Evolutionary conservation across 169 alveolate species (phyloP).

Genomic region (Miamiensis avidus): DNA sequence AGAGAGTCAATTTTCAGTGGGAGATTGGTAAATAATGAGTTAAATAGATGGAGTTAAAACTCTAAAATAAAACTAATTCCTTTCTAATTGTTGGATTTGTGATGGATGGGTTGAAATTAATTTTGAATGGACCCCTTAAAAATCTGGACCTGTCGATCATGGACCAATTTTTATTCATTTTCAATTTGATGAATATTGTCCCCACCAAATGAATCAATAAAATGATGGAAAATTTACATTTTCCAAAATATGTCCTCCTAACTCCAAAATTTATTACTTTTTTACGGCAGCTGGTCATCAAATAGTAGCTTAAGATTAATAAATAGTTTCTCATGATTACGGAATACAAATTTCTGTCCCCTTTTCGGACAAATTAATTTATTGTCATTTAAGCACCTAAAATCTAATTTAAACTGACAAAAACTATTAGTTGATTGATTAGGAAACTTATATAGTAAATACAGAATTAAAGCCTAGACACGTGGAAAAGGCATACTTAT

Average conservation of each 20-base stretch:
- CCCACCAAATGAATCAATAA: constrained; percentile 23
- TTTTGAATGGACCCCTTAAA: constrained; percentile 29
- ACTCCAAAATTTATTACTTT: constrained; percentile 27
- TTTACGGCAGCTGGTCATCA: constrained; percentile 38
- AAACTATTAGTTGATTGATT: no score
- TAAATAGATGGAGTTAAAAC: no score
- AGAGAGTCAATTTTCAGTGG: no score
- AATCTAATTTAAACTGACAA: no score
- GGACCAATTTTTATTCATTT: constrained; percentile 44
- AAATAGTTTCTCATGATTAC: no score
- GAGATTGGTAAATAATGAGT: neutral
- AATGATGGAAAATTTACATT: constrained; percentile 21
- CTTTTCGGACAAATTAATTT: no score
- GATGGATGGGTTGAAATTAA: constrained; percentile 45
- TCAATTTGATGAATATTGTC: constrained; percentile 41
- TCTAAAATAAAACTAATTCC: no score
- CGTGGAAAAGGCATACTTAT: no score
- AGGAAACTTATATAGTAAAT: no score
- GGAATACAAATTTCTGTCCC: no score
- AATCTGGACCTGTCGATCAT: constrained; percentile 31
- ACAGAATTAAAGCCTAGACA: no score
- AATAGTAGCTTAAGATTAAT: constrained; percentile 33
- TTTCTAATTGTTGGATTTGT: constrained; percentile 48
- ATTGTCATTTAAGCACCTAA: no score
- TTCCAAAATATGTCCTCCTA: constrained; percentile 38